A percentile compares a stretch with the other conserved stretches of the same genome.
phyloP scores from a whole-genome alignment of 2,329 filamentous ascomycete species.

The Rhytidhysteron rufulum region DNA sequence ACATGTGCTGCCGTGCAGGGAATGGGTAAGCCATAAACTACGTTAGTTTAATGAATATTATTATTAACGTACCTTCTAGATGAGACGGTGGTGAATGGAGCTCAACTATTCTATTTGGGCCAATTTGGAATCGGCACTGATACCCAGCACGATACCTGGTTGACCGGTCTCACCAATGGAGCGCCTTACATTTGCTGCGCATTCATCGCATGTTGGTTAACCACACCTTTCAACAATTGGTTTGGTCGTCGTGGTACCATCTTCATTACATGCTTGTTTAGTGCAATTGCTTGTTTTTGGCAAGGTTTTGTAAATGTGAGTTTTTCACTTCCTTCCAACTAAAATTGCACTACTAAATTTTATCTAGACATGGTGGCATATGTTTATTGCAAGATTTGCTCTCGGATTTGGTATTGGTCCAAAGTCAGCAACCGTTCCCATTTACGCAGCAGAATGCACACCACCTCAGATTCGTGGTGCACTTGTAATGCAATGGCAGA shows the following conservation, averaged over 20 bases:
- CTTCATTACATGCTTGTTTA: constrained; percentile 71
- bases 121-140: constrained; percentile 56
- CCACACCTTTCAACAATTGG: constrained; percentile 65
- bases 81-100: constrained; percentile 67
- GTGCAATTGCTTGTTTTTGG: constrained; percentile 55
- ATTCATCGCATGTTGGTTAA: constrained; percentile 68
- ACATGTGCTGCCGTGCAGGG: constrained; percentile 67
- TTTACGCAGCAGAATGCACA: constrained; percentile 72
- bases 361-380: constrained; percentile 59
- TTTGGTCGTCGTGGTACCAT: constrained; percentile 73
- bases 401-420: constrained; percentile 76
- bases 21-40: constrained; percentile 47
- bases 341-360: neutral
- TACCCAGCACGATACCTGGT: constrained; percentile 52
- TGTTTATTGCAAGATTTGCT: constrained; percentile 67
- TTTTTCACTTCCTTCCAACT: neutral
- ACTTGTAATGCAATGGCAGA: constrained; percentile 80
- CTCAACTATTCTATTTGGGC: constrained; percentile 60
- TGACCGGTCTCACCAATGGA: constrained; percentile 60
- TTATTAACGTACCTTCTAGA: constrained; percentile 40
- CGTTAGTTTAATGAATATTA: constrained; percentile 1
- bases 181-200: constrained; percentile 65
- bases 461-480: constrained; percentile 68
- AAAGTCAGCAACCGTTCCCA: constrained; percentile 70
- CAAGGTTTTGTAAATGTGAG: constrained; percentile 57